Base-by-base conservation (phyloP, 805 yeast species). In the Ogataea allantospora region DNA sequence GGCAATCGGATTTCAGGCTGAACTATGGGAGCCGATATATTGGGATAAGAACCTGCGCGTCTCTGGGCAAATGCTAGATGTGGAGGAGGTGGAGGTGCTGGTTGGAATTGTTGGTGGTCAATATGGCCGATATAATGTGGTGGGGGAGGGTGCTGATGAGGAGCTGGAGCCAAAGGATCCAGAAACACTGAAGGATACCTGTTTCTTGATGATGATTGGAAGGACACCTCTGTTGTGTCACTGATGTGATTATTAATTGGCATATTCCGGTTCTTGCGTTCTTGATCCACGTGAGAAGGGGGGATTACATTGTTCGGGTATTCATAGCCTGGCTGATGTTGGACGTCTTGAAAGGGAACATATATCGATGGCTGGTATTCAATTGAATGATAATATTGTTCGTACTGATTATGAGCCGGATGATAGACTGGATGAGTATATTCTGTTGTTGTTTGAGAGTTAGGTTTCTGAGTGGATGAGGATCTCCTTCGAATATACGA, bases 111-210 rank as follows among this genome's bases (percentile, higher is more conserved):
- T 7, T 21, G 23, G 8, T 21, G n/a, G 14, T 31, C 33, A 24
- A 13, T 23, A 13, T 30, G 43, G 11, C 26, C 24, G 30, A 35
- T 36, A 15, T 31, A 38, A 20, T 27, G 44, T 19, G 33, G 43
- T 7, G 30, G 37, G 10, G 12, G 34, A 6, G 31, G 38, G n/a
- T 25, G 24, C 10, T 20, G 34, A 16, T 33, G 39, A 10, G 71
- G 70, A 3, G 53, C 65, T 1, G 74, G 69, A 2, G 75, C 73
- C 38, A 73, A 60, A 1, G 80, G 80, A 45, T 74, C 80, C 37
- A 63, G 58, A 22, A 70, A 62, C 25, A 73, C 57, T 8, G 77
- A 72, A 4, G 77, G 77, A 38, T 67, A 62, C 44, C 79, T 53
- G 23, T 62, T 70, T 35, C 72, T 57, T 16, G 58, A 46, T 4